Percentiles rank a stretch among this genome's conserved stretches.
Evolutionary conservation across 2,329 filamentous ascomycete genomes (phyloP).

Genomic region (Xylaria sp.): DNA sequence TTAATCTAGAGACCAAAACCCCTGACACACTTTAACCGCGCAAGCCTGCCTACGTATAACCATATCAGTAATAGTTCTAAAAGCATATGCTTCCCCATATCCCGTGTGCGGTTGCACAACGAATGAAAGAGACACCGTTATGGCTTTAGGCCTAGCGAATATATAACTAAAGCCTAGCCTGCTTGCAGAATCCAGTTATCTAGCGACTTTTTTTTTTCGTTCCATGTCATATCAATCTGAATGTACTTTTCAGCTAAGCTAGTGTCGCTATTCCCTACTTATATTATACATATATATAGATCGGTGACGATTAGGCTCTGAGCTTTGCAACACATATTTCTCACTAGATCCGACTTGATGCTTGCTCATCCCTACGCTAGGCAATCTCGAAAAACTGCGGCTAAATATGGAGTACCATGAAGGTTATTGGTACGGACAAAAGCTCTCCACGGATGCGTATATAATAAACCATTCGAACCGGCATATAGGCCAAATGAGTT

Average conservation of each 20-base stretch:
- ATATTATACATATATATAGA: neutral
- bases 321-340: neutral
- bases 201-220: neutral
- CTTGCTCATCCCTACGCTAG: slow-evolving; percentile 11
- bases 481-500: slow-evolving; percentile 34
- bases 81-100: neutral
- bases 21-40: too few species aligned
- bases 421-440: slow-evolving; percentile 14
- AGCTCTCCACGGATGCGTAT: neutral
- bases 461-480: slow-evolving; percentile 9
- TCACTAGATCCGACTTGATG: neutral
- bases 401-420: slow-evolving; percentile 29
- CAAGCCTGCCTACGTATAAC: too few species aligned
- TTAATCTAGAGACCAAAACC: too few species aligned
- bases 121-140: neutral
- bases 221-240: neutral
- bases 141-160: neutral
- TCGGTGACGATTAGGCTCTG: neutral
- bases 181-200: neutral
- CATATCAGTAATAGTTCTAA: neutral
- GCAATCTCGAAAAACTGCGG: slow-evolving; percentile 25
- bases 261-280: neutral
- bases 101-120: neutral
- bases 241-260: neutral
- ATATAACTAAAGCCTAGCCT: neutral